Evolutionary conservation across 805 yeast species (phyloP).

Genomic region (Groenewaldozyma tartarivorans): DNA sequence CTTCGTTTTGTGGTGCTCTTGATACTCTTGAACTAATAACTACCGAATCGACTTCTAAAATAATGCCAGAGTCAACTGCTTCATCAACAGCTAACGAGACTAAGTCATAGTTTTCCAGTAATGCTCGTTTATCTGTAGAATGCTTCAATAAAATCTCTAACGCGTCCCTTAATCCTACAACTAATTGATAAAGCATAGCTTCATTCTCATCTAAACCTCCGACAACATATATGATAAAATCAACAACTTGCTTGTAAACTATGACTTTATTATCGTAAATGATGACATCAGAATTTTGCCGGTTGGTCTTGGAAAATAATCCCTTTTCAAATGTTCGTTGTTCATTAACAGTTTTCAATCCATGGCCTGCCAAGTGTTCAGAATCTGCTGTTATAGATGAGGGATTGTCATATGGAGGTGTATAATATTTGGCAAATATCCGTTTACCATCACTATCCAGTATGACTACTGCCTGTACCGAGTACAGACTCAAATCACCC

Average conservation of each 20-base stretch:
- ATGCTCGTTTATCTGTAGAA: constrained; percentile 65
- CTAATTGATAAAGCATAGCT: constrained; percentile 60
- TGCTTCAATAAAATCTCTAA: constrained; percentile 61
- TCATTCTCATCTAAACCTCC: constrained; percentile 82
- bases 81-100: constrained; percentile 84
- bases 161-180: constrained; percentile 72
- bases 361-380: constrained; percentile 19
- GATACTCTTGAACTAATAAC: constrained; percentile 87
- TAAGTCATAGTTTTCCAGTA: constrained; percentile 78
- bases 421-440: constrained; percentile 76
- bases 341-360: constrained; percentile 40
- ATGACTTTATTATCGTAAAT: constrained; percentile 71
- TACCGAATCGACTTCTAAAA: constrained; percentile 81
- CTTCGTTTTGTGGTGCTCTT: constrained; percentile 69
- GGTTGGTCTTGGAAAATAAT: constrained; percentile 66
- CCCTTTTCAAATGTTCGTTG: constrained; percentile 71
- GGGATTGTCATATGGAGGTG: constrained; percentile 41
- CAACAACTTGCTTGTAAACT: constrained; percentile 79
- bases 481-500: constrained; percentile 38
- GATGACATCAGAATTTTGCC: constrained; percentile 70
- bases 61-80: constrained; percentile 85
- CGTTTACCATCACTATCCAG: constrained; percentile 76
- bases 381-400: constrained; percentile 8
- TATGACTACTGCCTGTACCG: constrained; percentile 71
- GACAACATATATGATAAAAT: constrained; percentile 59